Evolutionary conservation across 495 filamentous ascomycete genomes (phyloP), one percentile per base, ranked within the genome.

Genomic region (Talaromyces adpressus): DNA sequence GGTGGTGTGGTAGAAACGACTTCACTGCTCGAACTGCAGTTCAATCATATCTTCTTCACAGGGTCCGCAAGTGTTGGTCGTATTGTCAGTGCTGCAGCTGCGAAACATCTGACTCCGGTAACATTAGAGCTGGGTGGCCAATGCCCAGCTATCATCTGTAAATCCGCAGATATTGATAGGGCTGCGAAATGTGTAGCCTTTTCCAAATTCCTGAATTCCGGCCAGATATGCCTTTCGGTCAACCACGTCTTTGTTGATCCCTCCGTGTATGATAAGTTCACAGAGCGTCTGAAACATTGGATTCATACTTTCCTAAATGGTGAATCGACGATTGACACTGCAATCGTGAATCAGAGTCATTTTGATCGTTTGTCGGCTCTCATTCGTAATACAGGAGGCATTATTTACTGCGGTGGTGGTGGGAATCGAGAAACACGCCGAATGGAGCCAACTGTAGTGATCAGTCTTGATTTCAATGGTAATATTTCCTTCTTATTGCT

Each of bases 41-140:
- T 89, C 86, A 91, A 92, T 71, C 94, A 95, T 77, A 92, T 97
- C 62, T 92, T 94, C 75, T 97, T 93, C 75, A 97, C 93, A 14
- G 93, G 93, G 36, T 85, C 81, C 56, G 72, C 77, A 0, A 73
- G 68, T n/a, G 87, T 96, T 29, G 93, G 87, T 57, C 88, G 79
- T 59, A 90, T 96, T 70, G 85, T 97, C 58, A 84, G 91, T 25
- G 87, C 88, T 68, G 93, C 93, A 67, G 93, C 93, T 3, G 92
- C 93, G 22, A 91, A 96, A 77, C 89, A 91, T 36, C 81, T 97
- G 16, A 97, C 93, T 0, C 92, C 93, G 0, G 87, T 92, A 11
- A 79, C 81, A 16, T 82, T 96, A 49, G 93, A 97, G 72, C 82
- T 97, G 53, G 93, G 93, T 63, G 93, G 93, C 25, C 79, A 81